Conservation (phyloP, 2,329 filamentous ascomycete genomes). For the Fusarium subglutinans region DNA sequence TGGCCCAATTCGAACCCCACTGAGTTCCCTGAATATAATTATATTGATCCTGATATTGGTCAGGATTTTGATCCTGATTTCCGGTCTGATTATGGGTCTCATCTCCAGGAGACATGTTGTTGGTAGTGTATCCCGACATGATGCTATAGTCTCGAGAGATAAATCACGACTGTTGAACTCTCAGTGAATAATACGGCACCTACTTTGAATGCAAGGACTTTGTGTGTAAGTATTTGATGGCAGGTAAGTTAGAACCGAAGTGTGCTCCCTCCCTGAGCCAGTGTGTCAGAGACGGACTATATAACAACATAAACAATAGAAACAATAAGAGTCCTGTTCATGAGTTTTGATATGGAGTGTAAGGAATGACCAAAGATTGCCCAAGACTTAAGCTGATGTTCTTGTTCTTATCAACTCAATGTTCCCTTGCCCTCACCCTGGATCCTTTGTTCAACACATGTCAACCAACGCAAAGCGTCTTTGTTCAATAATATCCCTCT, state of each 20-base stretch:
- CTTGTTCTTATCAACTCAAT: conserved; percentile 12
- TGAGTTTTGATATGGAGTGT: background rate
- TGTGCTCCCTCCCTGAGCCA: background rate
- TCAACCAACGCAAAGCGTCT: conserved; percentile 5
- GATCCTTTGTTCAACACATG: conserved; percentile 10
- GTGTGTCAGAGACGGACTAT: background rate
- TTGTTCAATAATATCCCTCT: conserved; percentile 5
- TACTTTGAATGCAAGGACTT: background rate
- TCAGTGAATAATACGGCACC: background rate
- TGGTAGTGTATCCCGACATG: background rate
- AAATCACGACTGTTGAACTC: background rate
- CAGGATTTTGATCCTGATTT: background rate
- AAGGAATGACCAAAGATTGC: background rate
- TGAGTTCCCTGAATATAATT: background rate
- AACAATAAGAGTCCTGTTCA: background rate
- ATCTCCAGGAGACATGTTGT: background rate
- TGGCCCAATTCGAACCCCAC: background rate
- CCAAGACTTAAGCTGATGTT: background rate
- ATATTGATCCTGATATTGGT: background rate
- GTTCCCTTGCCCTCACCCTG: background rate
- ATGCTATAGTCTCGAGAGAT: background rate
- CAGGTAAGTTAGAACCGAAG: background rate
- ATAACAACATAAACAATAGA: background rate
- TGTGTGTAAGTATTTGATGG: background rate
- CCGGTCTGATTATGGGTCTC: background rate